Conservation (phyloP, 257 asterid genomes). For the Nicotiana undulata region DNA sequence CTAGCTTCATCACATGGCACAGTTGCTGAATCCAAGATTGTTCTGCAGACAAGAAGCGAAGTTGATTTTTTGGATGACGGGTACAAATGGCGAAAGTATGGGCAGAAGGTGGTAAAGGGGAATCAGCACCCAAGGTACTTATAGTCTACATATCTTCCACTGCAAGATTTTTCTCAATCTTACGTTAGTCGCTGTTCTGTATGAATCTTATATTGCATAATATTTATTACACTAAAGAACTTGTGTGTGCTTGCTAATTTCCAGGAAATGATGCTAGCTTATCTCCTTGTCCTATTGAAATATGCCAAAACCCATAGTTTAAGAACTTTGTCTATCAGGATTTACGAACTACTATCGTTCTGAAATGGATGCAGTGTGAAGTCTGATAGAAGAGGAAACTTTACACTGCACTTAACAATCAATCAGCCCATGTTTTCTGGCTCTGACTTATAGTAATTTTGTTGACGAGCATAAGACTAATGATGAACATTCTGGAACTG, state of each 20-base stretch:
- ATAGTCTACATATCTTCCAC: background rate
- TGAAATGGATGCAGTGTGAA: background rate
- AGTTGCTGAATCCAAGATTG: constrained; percentile 74
- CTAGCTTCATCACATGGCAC: constrained; percentile 53
- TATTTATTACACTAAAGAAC: background rate
- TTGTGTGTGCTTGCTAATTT: background rate
- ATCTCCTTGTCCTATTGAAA: background rate
- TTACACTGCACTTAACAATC: background rate
- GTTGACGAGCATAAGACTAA: background rate
- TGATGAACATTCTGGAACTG: background rate
- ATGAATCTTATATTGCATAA: background rate
- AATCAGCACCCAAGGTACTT: constrained; percentile 80
- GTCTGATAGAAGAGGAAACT: background rate
- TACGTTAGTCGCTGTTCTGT: background rate
- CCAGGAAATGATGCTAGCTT: background rate
- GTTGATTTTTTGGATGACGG: constrained; percentile 94
- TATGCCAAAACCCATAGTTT: background rate
- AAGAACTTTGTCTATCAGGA: background rate
- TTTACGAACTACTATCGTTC: background rate
- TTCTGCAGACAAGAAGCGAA: constrained; percentile 91
- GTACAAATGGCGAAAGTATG: constrained; percentile 90
- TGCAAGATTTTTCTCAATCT: background rate
- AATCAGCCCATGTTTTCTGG: background rate
- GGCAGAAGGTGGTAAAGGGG: constrained; percentile 93
- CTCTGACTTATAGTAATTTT: background rate